Conservation (phyloP, 495 filamentous ascomycete genomes). For the Platismatia glauca region DNA sequence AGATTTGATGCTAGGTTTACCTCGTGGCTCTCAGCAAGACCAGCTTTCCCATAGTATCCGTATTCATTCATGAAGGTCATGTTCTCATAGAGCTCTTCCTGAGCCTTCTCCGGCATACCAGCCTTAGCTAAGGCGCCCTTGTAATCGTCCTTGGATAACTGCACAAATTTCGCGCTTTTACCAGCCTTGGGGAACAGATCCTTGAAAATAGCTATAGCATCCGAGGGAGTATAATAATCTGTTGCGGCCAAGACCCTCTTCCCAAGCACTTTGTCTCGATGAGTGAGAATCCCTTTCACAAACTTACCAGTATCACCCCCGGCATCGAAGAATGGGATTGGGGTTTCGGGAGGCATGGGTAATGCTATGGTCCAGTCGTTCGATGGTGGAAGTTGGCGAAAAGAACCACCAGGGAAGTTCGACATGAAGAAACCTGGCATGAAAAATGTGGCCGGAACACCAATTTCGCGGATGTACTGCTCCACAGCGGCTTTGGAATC, state of each 20-base stretch:
- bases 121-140: slow-evolving; percentile 31
- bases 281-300: slow-evolving; percentile 39
- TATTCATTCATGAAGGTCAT: slow-evolving; percentile 40
- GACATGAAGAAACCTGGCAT: slow-evolving; percentile 53
- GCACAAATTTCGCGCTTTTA: slow-evolving; percentile 34
- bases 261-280: slow-evolving; percentile 20
- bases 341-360: slow-evolving; percentile 33
- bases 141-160: slow-evolving; percentile 41
- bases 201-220: slow-evolving; percentile 43
- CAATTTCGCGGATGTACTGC: slow-evolving; percentile 42
- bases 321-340: slow-evolving; percentile 46
- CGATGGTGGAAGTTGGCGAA: slow-evolving; percentile 25
- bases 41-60: slow-evolving; percentile 44
- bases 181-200: slow-evolving; percentile 41
- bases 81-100: slow-evolving; percentile 48
- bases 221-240: slow-evolving; percentile 39
- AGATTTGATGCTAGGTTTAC: slow-evolving; percentile 1
- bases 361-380: slow-evolving; percentile 36
- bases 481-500: slow-evolving; percentile 53
- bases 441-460: slow-evolving; percentile 46
- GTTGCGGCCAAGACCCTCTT: slow-evolving; percentile 34
- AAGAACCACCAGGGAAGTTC: slow-evolving; percentile 30
- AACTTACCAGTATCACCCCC: slow-evolving; percentile 47
- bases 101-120: slow-evolving; percentile 33
- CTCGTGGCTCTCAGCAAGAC: slow-evolving; percentile 13